Conservation (phyloP, 306 rosid genomes). For the Fagus sylvatica region DNA sequence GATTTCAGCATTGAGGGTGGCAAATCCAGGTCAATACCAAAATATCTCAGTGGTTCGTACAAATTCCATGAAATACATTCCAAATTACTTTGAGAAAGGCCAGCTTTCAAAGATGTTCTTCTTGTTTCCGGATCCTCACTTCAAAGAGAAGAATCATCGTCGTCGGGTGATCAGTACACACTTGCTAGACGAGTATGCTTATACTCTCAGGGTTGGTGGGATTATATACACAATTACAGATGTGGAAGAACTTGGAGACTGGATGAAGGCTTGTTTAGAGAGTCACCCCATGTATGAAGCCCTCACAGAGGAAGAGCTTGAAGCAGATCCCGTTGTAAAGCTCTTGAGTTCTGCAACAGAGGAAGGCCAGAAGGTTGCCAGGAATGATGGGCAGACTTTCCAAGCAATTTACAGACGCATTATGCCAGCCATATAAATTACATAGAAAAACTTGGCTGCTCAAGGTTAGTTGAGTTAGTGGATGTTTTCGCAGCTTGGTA, state of each 20-base stretch:
- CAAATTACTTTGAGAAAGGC: slow-evolving; percentile 85
- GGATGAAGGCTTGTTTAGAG: slow-evolving; percentile 90
- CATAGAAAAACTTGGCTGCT: slow-evolving; percentile 26
- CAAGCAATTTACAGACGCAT: slow-evolving; percentile 75
- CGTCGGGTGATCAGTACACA: slow-evolving; percentile 87
- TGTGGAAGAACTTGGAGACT: slow-evolving; percentile 94
- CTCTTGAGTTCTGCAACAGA: slow-evolving; percentile 80
- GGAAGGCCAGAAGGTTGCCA: slow-evolving; percentile 98
- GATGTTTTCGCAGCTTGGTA: slow-evolving; percentile 2
- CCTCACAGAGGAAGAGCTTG: slow-evolving; percentile 67
- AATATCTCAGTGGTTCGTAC: slow-evolving; percentile 86
- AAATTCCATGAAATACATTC: slow-evolving; percentile 95
- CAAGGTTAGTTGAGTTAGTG: slow-evolving; percentile 3
- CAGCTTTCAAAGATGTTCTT: slow-evolving; percentile 91
- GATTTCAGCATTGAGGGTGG: slow-evolving; percentile 60
- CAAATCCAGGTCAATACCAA: slow-evolving; percentile 82
- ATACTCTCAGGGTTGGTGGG: slow-evolving; percentile 70
- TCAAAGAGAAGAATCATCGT: slow-evolving; percentile 96
- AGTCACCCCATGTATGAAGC: slow-evolving; percentile 88
- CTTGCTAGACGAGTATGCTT: slow-evolving; percentile 92
- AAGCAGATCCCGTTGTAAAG: slow-evolving; percentile 75
- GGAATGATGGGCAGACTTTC: slow-evolving; percentile 89
- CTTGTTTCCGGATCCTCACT: slow-evolving; percentile 98
- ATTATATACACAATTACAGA: slow-evolving; percentile 89
- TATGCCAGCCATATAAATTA: slow-evolving; percentile 41